Evolutionary conservation across 2,329 filamentous ascomycete genomes (phyloP).

Genomic region (Aspergillus piperis): DNA sequence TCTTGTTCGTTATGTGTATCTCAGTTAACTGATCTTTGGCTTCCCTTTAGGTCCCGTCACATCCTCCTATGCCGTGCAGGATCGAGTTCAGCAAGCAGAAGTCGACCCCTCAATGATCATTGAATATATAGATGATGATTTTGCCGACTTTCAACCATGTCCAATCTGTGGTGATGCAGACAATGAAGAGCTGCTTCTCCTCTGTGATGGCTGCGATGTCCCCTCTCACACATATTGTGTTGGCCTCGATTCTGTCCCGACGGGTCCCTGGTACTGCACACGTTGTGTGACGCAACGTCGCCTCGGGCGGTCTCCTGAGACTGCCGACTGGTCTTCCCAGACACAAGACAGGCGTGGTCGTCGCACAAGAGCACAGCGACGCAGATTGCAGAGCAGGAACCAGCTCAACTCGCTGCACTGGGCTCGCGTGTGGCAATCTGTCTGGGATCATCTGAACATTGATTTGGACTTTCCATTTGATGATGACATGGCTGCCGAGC

Average conservation of each 20-base stretch:
- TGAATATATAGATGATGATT: conserved; percentile 69
- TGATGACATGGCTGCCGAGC: conserved; percentile 63
- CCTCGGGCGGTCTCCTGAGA: conserved; percentile 40
- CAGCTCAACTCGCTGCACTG: conserved; percentile 57
- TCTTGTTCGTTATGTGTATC: conserved; percentile 1
- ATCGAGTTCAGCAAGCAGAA: conserved; percentile 73
- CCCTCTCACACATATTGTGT: conserved; percentile 92
- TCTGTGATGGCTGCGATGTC: conserved; percentile 89
- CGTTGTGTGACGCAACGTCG: conserved; percentile 63
- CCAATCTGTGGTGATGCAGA: conserved; percentile 80
- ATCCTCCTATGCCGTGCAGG: conserved; percentile 59
- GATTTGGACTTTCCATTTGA: conserved; percentile 86
- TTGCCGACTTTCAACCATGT: conserved; percentile 67
- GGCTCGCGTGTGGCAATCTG: conserved; percentile 84
- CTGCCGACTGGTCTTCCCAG: conserved; percentile 31
- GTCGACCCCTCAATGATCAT: conserved; percentile 71
- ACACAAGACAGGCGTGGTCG: conserved; percentile 49
- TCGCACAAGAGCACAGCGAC: conserved; percentile 50
- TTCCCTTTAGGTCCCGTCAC: conserved; percentile 52
- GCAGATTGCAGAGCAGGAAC: conserved; percentile 42
- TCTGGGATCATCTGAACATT: conserved; percentile 75
- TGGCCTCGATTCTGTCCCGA: conserved; percentile 74
- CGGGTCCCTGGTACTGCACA: conserved; percentile 87
- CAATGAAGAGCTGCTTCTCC: conserved; percentile 78
- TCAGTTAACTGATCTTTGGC: neutral